Percentiles rank a stretch among this genome's conserved stretches.
Conservation (phyloP, 345 rosid species). For the Hibiscus mutabilis region DNA sequence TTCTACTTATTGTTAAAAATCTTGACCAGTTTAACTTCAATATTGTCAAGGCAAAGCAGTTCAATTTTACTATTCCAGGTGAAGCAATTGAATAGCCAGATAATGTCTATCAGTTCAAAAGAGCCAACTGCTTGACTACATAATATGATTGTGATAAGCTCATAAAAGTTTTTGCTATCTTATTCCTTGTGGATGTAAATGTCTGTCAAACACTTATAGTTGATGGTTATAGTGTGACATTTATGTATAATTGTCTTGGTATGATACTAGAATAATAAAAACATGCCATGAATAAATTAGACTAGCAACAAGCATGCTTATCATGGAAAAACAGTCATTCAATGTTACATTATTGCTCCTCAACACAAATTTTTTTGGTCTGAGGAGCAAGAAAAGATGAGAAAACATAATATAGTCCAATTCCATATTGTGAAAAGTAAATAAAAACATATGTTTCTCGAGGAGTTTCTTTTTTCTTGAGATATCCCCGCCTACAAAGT, state of each 20-base stretch:
- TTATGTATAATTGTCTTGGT: not conserved
- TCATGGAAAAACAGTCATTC: not conserved
- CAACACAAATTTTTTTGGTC: not conserved
- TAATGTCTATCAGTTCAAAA: too few relatives aligned
- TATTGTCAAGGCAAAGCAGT: too few relatives aligned
- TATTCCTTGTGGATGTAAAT: not conserved
- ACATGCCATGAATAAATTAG: not conserved
- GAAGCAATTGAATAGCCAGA: too few relatives aligned
- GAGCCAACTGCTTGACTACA: too few relatives aligned
- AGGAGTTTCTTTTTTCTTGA: slow-evolving; percentile 93
- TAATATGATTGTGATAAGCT: not conserved
- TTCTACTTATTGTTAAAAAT: too few relatives aligned
- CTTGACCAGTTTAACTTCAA: too few relatives aligned
- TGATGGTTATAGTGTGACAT: not conserved
- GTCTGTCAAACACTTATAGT: too few relatives aligned
- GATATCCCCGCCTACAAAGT: slow-evolving; percentile 77
- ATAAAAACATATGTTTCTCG: slow-evolving; percentile 75
- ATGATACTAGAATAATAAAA: not conserved
- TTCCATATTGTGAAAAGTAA: not conserved
- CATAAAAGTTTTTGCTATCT: not conserved
- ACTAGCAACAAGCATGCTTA: not conserved
- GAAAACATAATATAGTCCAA: not conserved
- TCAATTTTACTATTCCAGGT: too few relatives aligned
- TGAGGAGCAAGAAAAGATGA: not conserved
- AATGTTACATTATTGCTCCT: not conserved